These are phyloP conservation scores for Eudorina sp. DNA, from an alignment of 139 green algal species.

Conservation along the genomic window DNA sequence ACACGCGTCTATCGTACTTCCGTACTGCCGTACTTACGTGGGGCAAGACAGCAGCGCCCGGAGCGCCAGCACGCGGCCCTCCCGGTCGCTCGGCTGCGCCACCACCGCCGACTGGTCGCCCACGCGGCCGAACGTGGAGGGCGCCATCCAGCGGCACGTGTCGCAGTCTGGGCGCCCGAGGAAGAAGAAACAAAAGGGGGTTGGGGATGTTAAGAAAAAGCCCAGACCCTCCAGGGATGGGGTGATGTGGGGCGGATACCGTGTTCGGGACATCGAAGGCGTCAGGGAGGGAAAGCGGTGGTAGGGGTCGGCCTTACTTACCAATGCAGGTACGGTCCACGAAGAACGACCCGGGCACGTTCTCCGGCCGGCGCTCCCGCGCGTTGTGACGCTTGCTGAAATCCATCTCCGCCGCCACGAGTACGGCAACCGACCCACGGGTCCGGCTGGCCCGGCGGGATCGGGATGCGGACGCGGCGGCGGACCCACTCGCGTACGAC, in stretches of 20 bases:
- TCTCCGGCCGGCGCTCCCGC: constrained; percentile 60
- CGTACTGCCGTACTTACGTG: constrained; percentile 69
- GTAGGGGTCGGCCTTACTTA: too few relatives aligned
- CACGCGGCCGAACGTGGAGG: constrained; percentile 64
- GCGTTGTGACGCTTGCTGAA: neutral
- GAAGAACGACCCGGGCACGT: constrained; percentile 72
- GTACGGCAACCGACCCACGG: neutral
- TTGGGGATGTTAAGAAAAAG: too few relatives aligned
- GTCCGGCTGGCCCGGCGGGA: too few relatives aligned
- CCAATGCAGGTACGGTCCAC: constrained; percentile 85
- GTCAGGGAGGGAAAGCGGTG: too few relatives aligned
- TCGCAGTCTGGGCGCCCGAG: constrained; percentile 87
- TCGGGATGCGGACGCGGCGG: too few relatives aligned
- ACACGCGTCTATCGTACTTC: neutral
- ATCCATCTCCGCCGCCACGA: neutral
- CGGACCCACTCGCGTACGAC: too few relatives aligned
- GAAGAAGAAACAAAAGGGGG: too few relatives aligned
- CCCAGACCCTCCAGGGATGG: too few relatives aligned
- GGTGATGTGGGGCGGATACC: too few relatives aligned
- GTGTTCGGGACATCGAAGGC: too few relatives aligned
- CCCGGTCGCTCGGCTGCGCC: constrained; percentile 65
- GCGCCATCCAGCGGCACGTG: constrained; percentile 88
- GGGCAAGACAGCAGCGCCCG: constrained; percentile 84
- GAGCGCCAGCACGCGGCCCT: constrained; percentile 66
- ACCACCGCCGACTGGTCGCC: constrained; percentile 67